phyloP scores from a whole-genome alignment of 2,329 filamentous ascomycete species.

The Talaromyces piceae region DNA sequence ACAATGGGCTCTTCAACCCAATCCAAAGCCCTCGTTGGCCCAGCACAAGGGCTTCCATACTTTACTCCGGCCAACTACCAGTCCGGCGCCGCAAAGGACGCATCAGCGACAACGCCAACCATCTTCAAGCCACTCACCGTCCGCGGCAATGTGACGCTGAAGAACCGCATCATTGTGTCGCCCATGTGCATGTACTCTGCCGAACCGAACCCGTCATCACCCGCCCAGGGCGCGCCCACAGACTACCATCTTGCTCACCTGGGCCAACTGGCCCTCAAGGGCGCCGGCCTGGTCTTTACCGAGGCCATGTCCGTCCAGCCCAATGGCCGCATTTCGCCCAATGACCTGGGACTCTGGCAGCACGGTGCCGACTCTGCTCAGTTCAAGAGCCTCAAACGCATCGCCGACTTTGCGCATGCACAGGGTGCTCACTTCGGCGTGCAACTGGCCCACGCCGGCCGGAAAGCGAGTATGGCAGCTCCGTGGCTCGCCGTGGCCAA shows the following conservation, averaged over 20 bases:
- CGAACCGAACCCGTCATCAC: conserved; percentile 35
- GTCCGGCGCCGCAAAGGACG: not conserved
- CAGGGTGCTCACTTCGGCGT: conserved; percentile 70
- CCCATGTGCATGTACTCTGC: conserved; percentile 62
- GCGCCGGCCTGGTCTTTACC: conserved; percentile 63
- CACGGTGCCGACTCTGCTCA: conserved; percentile 60
- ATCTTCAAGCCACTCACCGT: conserved; percentile 28
- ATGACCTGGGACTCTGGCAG: conserved; percentile 60
- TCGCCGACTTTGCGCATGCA: conserved; percentile 71
- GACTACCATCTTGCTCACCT: conserved; percentile 77
- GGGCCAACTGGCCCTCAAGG: conserved; percentile 66
- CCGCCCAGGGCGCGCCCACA: conserved; percentile 57
- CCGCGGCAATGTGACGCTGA: conserved; percentile 50
- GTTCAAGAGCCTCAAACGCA: conserved; percentile 56
- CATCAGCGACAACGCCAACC: not conserved
- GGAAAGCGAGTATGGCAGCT: conserved; percentile 50
- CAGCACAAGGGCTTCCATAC: not conserved
- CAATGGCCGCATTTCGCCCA: conserved; percentile 72
- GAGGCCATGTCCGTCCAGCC: conserved; percentile 70
- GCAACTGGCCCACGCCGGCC: conserved; percentile 73
- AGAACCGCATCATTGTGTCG: conserved; percentile 57
- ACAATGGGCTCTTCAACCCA: not conserved
- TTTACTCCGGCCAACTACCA: conserved; percentile 1
- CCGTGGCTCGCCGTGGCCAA: conserved; percentile 33
- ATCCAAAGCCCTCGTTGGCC: not conserved